phyloP scores from a whole-genome alignment of 306 rosid genomes.

The Morella rubra region DNA sequence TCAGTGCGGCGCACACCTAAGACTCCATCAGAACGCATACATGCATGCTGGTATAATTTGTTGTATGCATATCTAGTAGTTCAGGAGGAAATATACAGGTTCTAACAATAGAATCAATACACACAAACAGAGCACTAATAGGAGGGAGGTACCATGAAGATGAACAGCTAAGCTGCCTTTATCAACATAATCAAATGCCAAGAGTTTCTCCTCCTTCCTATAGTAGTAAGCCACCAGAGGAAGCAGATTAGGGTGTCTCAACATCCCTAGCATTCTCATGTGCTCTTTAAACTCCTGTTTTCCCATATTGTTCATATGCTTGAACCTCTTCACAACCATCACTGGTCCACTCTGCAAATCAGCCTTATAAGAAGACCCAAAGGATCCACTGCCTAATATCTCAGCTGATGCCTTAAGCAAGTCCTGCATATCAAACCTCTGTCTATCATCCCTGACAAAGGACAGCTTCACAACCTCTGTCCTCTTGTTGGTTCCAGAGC shows the following conservation, averaged over 20 bases:
- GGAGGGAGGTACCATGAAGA: slow-evolving; percentile 61
- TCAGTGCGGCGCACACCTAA: too few species aligned
- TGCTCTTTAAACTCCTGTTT: slow-evolving; percentile 81
- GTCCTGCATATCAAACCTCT: slow-evolving; percentile 74
- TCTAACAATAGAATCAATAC: too few species aligned
- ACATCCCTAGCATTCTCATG: slow-evolving; percentile 81
- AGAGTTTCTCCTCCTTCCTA: slow-evolving; percentile 87
- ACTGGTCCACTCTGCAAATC: slow-evolving; percentile 48
- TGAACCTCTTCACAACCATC: slow-evolving; percentile 86
- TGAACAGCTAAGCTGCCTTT: slow-evolving; percentile 70
- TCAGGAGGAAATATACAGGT: neutral
- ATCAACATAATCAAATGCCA: slow-evolving; percentile 51
- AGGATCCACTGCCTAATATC: slow-evolving; percentile 79
- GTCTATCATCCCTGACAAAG: slow-evolving; percentile 59
- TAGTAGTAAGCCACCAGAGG: slow-evolving; percentile 90
- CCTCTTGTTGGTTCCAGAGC: slow-evolving; percentile 36
- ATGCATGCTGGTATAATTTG: too few species aligned
- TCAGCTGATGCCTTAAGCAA: slow-evolving; percentile 86
- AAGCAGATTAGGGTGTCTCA: slow-evolving; percentile 64
- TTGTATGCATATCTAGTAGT: too few species aligned
- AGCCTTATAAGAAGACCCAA: slow-evolving; percentile 91
- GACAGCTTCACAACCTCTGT: slow-evolving; percentile 50
- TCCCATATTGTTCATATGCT: slow-evolving; percentile 87
- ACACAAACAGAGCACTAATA: neutral
- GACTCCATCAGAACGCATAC: too few species aligned